Evolutionary conservation across 495 filamentous ascomycete species (phyloP).

Genomic region (Penicillium arizonense): DNA sequence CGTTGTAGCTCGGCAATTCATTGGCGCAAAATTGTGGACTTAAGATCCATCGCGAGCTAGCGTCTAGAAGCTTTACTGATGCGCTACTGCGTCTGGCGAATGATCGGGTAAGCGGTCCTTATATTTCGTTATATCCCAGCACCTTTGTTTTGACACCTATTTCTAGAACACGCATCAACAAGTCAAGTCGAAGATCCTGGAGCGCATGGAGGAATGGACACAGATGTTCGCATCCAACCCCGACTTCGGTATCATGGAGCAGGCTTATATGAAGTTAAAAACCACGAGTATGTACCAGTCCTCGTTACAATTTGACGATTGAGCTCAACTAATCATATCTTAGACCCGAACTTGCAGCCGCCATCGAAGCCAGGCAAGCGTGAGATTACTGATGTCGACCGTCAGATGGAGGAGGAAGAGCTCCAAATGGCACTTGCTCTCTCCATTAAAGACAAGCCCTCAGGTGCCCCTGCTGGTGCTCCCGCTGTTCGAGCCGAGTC

Average conservation of each 20-base stretch:
- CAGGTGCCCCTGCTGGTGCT: neutral
- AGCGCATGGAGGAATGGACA: constrained; percentile 94
- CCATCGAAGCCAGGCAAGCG: constrained; percentile 91
- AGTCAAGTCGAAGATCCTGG: constrained; percentile 95
- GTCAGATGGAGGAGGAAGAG: constrained; percentile 96
- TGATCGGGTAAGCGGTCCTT: constrained; percentile 59
- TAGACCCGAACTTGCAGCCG: constrained; percentile 88
- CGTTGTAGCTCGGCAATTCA: constrained; percentile 73
- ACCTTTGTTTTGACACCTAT: neutral
- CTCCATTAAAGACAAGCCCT: constrained; percentile 76
- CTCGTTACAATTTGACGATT: neutral
- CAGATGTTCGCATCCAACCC: constrained; percentile 90
- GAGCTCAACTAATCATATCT: constrained; percentile 4
- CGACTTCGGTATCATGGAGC: constrained; percentile 96
- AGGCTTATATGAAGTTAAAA: constrained; percentile 88
- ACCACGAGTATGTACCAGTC: constrained; percentile 54
- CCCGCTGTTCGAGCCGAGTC: constrained; percentile 26
- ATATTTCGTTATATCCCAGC: neutral
- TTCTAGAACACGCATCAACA: constrained; percentile 85
- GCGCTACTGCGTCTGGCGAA: constrained; percentile 84
- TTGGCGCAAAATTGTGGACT: constrained; percentile 93
- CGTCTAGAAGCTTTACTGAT: constrained; percentile 94
- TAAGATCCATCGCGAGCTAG: constrained; percentile 88
- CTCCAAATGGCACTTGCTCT: constrained; percentile 93
- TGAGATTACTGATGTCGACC: constrained; percentile 83